These are phyloP conservation scores for Rhodotorula toruloides DNA, from an alignment of 768 basidiomycete species.

Conservation along the genomic window DNA sequence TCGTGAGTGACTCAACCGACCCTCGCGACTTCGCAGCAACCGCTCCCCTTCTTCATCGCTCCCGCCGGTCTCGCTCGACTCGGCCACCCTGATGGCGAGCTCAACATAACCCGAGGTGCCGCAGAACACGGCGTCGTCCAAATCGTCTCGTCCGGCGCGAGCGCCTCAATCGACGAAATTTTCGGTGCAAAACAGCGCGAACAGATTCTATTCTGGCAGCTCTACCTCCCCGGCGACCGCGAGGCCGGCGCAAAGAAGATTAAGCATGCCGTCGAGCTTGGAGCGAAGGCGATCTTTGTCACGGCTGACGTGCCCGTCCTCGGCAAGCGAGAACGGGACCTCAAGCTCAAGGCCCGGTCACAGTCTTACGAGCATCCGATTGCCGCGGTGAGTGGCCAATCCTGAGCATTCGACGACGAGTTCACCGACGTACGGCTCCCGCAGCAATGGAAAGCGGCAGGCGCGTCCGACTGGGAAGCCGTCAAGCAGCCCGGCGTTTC, in stretches of 20 bases:
- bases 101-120: slow-evolving; percentile 70
- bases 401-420: fast-evolving
- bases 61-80: slow-evolving; percentile 78
- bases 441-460: slow-evolving; percentile 22
- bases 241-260: slow-evolving; percentile 41
- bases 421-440: background rate
- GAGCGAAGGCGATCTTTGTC: slow-evolving; percentile 42
- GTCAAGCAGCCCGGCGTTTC: slow-evolving; percentile 7
- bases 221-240: slow-evolving; percentile 8
- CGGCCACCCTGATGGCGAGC: slow-evolving; percentile 80
- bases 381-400: slow-evolving; percentile 6
- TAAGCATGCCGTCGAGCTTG: slow-evolving; percentile 42
- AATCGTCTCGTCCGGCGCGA: slow-evolving; percentile 51
- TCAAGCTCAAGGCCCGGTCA: slow-evolving; percentile 30
- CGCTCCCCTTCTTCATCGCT: slow-evolving; percentile 77
- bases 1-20: background rate
- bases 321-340: slow-evolving; percentile 28
- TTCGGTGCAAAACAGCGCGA: slow-evolving; percentile 7
- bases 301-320: slow-evolving; percentile 44
- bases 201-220: slow-evolving; percentile 17
- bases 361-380: slow-evolving; percentile 22
- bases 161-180: slow-evolving; percentile 48
- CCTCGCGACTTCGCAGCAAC: slow-evolving; percentile 48
- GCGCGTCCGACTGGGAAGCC: background rate
- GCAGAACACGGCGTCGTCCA: slow-evolving; percentile 67